These are phyloP conservation scores for Phaffia australis DNA, from an alignment of 768 basidiomycete genomes.

Conservation along the genomic window DNA sequence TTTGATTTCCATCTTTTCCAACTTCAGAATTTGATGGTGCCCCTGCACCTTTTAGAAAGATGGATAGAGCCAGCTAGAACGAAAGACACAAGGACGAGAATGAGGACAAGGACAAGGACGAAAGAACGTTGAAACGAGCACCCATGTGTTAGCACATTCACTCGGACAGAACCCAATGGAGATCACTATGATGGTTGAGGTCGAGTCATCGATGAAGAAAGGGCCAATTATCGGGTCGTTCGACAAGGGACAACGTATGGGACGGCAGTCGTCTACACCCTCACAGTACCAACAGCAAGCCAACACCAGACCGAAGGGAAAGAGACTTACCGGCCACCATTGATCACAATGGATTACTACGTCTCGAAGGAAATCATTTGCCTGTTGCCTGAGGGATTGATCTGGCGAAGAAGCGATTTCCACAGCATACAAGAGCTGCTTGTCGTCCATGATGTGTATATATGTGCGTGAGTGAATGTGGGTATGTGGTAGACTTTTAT, in stretches of 20 bases:
- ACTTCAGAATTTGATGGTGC: conserved; percentile 30
- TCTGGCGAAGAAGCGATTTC: conserved; percentile 11
- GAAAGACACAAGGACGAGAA: conserved; percentile 15
- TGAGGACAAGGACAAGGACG: not conserved
- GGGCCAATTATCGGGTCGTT: not conserved
- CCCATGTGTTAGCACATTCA: not conserved
- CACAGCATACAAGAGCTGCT: conserved; percentile 25
- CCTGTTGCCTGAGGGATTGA: conserved; percentile 48
- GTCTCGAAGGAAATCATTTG: conserved; percentile 66
- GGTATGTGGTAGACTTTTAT: not conserved
- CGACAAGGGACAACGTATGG: not conserved
- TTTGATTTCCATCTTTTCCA: conserved; percentile 38
- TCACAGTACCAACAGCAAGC: conserved; percentile 32
- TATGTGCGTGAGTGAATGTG: not conserved
- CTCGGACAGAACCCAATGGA: not conserved
- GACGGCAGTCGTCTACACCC: not conserved
- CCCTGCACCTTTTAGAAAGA: conserved; percentile 39
- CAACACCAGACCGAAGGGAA: conserved; percentile 65
- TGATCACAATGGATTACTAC: conserved; percentile 62
- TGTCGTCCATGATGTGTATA: conserved; percentile 19
- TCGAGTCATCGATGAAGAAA: not conserved
- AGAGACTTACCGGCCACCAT: conserved; percentile 65
- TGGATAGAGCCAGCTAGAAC: conserved; percentile 35
- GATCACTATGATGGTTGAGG: not conserved
- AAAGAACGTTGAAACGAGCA: not conserved